phyloP scores from a whole-genome alignment of 2,329 filamentous ascomycete species.

The Xylaria sp. region DNA sequence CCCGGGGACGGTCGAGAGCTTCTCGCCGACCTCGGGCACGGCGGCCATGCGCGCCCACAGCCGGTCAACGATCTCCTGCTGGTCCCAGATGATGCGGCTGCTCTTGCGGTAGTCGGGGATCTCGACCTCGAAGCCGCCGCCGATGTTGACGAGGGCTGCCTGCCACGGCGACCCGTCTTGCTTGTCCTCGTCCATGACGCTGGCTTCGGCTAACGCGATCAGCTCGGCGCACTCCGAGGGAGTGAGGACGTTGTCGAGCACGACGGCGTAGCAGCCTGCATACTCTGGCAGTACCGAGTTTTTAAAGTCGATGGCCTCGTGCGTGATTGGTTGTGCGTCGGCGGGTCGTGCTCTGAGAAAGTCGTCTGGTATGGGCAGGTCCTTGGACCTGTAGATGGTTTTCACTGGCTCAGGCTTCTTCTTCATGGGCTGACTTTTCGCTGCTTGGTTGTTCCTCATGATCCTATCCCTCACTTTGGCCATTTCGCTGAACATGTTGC shows the following conservation, averaged over 20 bases:
- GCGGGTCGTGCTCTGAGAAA: slow-evolving; percentile 60
- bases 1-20: slow-evolving; percentile 52
- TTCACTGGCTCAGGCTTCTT: slow-evolving; percentile 41
- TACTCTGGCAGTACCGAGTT: slow-evolving; percentile 63
- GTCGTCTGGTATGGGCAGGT: slow-evolving; percentile 55
- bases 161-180: slow-evolving; percentile 63
- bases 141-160: slow-evolving; percentile 75
- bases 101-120: slow-evolving; percentile 72
- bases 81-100: slow-evolving; percentile 82
- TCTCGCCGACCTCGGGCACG: slow-evolving; percentile 55
- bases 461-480: slow-evolving; percentile 11
- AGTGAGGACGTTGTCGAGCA: slow-evolving; percentile 73
- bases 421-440: not conserved
- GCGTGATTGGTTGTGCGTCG: slow-evolving; percentile 57
- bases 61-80: slow-evolving; percentile 68
- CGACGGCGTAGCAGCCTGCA: slow-evolving; percentile 64
- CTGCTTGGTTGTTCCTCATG: not conserved
- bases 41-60: slow-evolving; percentile 69
- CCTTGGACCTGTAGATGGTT: slow-evolving; percentile 50
- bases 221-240: slow-evolving; percentile 71
- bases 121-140: slow-evolving; percentile 68
- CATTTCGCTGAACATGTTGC: slow-evolving; percentile 25
- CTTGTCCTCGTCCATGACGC: slow-evolving; percentile 60
- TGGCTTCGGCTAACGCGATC: slow-evolving; percentile 62
- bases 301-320: slow-evolving; percentile 65